phyloP scores from a whole-genome alignment of 1,284 basidiomycete species.

The Erythrobasidium hasegawianum region DNA sequence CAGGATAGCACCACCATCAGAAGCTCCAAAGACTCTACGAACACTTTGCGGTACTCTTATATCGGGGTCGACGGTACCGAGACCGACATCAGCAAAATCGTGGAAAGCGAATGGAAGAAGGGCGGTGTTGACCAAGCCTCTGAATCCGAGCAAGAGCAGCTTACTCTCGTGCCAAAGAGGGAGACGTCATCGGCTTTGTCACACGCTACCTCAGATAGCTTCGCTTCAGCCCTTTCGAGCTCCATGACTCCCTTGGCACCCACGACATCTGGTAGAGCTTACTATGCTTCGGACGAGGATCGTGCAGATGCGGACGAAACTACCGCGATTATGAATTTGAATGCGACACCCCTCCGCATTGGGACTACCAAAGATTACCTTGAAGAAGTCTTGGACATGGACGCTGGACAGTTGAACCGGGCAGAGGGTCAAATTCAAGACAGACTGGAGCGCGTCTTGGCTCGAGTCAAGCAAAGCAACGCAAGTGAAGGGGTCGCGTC shows the following conservation, averaged over 20 bases:
- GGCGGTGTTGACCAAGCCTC: slow-evolving; percentile 45
- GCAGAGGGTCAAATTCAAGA: slow-evolving; percentile 60
- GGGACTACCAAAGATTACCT: slow-evolving; percentile 46
- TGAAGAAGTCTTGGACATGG: slow-evolving; percentile 26
- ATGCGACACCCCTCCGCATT: slow-evolving; percentile 3
- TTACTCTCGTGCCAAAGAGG: background rate
- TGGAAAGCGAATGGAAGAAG: slow-evolving; percentile 72
- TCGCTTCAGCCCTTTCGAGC: slow-evolving; percentile 36
- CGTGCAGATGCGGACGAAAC: slow-evolving; percentile 24
- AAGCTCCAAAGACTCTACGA: slow-evolving; percentile 60
- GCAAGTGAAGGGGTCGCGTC: slow-evolving; percentile 22
- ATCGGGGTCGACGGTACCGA: slow-evolving; percentile 73
- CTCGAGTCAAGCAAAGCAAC: slow-evolving; percentile 53
- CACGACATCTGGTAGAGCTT: slow-evolving; percentile 5
- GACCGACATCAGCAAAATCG: slow-evolving; percentile 84
- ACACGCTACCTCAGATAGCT: slow-evolving; percentile 18
- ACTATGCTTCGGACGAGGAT: background rate
- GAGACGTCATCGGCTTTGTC: slow-evolving; percentile 4
- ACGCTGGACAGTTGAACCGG: slow-evolving; percentile 56
- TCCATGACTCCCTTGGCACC: slow-evolving; percentile 37
- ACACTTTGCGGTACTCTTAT: slow-evolving; percentile 79
- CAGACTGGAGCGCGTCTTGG: slow-evolving; percentile 71
- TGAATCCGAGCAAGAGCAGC: background rate
- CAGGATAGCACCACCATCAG: slow-evolving; percentile 80
- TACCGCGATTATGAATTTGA: slow-evolving; percentile 12